These are phyloP conservation scores for Austropuccinia psidii DNA, from an alignment of 1,284 basidiomycete species.

Conservation along the genomic window DNA sequence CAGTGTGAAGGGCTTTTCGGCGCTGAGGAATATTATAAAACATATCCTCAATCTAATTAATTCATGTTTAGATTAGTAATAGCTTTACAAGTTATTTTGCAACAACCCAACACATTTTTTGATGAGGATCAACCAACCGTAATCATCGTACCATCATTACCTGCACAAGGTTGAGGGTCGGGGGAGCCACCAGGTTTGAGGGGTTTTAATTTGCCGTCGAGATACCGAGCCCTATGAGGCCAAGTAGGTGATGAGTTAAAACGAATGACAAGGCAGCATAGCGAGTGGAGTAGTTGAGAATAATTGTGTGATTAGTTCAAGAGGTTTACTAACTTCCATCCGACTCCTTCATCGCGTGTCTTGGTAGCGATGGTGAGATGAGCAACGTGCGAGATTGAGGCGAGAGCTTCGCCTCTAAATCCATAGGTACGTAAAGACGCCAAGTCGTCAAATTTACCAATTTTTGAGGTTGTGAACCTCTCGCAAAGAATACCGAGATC, in stretches of 20 bases:
- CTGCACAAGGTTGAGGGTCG: constrained; percentile 81
- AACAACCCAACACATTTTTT: neutral
- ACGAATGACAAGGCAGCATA: too few species aligned
- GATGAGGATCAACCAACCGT: constrained; percentile 54
- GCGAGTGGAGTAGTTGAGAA: neutral
- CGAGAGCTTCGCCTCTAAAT: constrained; percentile 93
- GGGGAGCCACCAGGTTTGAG: constrained; percentile 60
- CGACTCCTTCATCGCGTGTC: constrained; percentile 67
- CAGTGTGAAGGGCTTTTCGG: constrained; percentile 70
- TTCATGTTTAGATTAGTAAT: too few species aligned
- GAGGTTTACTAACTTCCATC: constrained; percentile 67
- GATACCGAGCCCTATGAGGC: constrained; percentile 18
- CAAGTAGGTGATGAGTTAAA: too few species aligned
- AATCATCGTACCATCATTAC: constrained; percentile 87
- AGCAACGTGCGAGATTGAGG: constrained; percentile 91
- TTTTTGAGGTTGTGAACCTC: constrained; percentile 91
- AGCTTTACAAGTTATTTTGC: neutral
- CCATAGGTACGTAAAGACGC: constrained; percentile 83
- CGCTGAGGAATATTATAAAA: constrained; percentile 93
- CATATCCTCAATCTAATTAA: constrained; percentile 72
- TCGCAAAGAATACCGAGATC: constrained; percentile 89
- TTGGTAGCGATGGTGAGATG: constrained; percentile 84
- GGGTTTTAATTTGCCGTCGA: constrained; percentile 49
- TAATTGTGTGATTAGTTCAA: neutral
- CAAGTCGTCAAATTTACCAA: constrained; percentile 78